phyloP scores from a whole-genome alignment of 139 green algal species.

The Raphidocelis subcapitata region DNA sequence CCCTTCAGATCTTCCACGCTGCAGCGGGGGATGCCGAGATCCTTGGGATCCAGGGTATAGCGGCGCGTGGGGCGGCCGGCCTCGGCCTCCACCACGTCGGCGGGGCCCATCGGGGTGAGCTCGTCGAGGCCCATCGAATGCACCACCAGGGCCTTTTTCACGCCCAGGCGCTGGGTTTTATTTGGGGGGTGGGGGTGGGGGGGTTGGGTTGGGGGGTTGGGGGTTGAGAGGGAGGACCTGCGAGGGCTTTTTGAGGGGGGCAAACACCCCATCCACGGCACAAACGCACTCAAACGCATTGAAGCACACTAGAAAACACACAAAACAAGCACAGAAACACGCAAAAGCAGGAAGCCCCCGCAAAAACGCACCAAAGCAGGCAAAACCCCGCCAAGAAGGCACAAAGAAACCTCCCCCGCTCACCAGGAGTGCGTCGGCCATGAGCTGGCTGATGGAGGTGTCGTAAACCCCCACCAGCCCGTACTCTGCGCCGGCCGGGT shows the following conservation, averaged over 20 bases:
- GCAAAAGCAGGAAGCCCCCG: too few relatives aligned
- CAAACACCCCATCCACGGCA: too few relatives aligned
- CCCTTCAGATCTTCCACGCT: conserved; percentile 88
- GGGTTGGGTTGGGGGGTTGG: not conserved
- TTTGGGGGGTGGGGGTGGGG: too few relatives aligned
- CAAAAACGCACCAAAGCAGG: too few relatives aligned
- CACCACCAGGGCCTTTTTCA: conserved; percentile 92
- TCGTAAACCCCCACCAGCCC: conserved; percentile 93
- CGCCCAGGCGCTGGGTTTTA: conserved; percentile 71
- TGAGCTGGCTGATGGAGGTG: conserved; percentile 71
- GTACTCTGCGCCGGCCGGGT: conserved; percentile 85
- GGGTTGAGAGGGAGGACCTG: too few relatives aligned
- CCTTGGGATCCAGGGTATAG: conserved; percentile 69
- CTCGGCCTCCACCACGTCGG: conserved; percentile 89
- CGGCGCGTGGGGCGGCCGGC: conserved; percentile 20
- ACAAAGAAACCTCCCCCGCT: too few relatives aligned
- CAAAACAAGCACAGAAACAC: too few relatives aligned
- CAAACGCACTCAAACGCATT: too few relatives aligned
- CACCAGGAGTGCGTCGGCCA: conserved; percentile 82
- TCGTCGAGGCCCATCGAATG: conserved; percentile 96
- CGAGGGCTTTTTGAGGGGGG: too few relatives aligned
- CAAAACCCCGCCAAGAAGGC: too few relatives aligned
- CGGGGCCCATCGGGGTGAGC: conserved; percentile 94
- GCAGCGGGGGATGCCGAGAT: conserved; percentile 91
- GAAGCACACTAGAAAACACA: too few relatives aligned